phyloP scores from a whole-genome alignment of 805 yeast species.

The Cyberlindnera lachancei region DNA sequence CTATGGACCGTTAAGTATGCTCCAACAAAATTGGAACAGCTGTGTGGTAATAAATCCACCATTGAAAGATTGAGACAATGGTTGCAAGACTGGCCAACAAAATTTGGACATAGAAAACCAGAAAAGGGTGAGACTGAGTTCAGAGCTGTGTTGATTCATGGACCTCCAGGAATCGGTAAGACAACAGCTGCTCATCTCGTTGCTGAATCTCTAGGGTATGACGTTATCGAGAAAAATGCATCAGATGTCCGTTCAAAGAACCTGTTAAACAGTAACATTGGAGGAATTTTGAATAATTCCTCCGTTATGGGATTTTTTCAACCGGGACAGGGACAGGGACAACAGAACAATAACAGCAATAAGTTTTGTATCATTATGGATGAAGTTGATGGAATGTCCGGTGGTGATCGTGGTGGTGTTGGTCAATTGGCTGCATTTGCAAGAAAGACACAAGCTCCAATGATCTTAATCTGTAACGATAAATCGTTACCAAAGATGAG shows the following conservation, averaged over 20 bases:
- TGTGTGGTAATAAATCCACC: constrained; percentile 85
- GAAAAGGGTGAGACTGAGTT: constrained; percentile 60
- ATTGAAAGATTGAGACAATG: constrained; percentile 62
- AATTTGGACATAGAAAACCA: constrained; percentile 46
- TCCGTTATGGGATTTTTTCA: constrained; percentile 76
- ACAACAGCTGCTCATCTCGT: constrained; percentile 76
- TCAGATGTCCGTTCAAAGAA: constrained; percentile 87
- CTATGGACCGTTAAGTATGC: constrained; percentile 95
- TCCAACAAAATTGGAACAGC: constrained; percentile 64
- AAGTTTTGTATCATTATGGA: constrained; percentile 89
- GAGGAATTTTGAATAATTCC: constrained; percentile 68
- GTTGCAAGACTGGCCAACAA: constrained; percentile 70
- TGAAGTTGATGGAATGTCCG: constrained; percentile 99
- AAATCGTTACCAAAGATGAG: constrained; percentile 90
- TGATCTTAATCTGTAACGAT: constrained; percentile 91
- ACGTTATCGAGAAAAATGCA: constrained; percentile 71
- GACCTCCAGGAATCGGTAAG: constrained; percentile 84
- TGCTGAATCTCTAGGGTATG: constrained; percentile 64
- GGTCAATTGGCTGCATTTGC: constrained; percentile 89
- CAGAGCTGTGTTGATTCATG: constrained; percentile 80
- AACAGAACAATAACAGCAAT: constrained; percentile 32
- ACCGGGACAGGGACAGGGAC: constrained; percentile 19
- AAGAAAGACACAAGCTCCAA: constrained; percentile 77
- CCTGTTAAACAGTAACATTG: constrained; percentile 59
- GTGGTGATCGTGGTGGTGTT: constrained; percentile 98